A percentile compares a stretch with the other conserved stretches of the same genome.
These are phyloP conservation scores for Pichia membranifaciens DNA, from an alignment of 805 yeast genomes.

Conservation along the genomic window DNA sequence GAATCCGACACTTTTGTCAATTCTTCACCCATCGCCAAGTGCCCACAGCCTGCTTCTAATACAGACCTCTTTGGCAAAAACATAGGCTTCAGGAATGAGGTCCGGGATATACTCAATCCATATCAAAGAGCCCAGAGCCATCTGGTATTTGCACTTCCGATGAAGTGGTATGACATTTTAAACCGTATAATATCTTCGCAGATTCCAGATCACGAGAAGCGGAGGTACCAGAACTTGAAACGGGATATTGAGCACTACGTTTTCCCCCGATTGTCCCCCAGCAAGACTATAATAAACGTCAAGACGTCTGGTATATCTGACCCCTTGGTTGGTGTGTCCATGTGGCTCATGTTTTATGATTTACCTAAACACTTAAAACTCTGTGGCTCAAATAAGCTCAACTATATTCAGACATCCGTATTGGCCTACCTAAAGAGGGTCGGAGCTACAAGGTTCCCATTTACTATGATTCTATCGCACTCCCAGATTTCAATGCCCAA, in stretches of 20 bases:
- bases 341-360: slow-evolving; percentile 5
- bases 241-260: background rate
- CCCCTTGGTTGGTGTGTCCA: background rate
- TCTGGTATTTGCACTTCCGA: background rate
- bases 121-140: background rate
- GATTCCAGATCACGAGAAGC: background rate
- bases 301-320: background rate
- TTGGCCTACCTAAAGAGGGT: background rate
- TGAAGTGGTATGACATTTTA: slow-evolving; percentile 1
- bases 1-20: slow-evolving; percentile 9
- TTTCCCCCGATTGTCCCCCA: background rate
- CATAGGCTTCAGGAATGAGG: background rate
- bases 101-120: background rate
- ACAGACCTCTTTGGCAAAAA: too few relatives aligned
- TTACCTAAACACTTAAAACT: background rate
- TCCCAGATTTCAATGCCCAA: background rate
- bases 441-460: background rate
- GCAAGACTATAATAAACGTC: background rate
- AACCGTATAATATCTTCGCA: background rate
- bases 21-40: slow-evolving; percentile 3
- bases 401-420: background rate
- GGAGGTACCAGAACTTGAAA: background rate
- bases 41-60: background rate
- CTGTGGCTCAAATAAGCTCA: background rate
- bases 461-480: slow-evolving; percentile 1